phyloP scores from a whole-genome alignment of 495 filamentous ascomycete species.

The Lasiosphaeria miniovina region DNA sequence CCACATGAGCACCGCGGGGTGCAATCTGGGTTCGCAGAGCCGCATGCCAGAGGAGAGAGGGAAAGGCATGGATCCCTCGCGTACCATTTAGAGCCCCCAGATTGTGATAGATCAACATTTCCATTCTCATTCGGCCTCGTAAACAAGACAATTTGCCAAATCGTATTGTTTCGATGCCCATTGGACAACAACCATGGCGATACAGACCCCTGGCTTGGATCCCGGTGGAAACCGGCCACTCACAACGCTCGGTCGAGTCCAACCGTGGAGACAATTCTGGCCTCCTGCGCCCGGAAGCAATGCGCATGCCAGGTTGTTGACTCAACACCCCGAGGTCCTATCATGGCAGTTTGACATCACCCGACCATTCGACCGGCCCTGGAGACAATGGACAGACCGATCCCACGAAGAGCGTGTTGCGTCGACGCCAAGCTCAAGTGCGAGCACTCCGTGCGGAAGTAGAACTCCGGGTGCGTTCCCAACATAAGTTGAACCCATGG shows the following conservation, averaged over 20 bases:
- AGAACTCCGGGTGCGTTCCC: not conserved
- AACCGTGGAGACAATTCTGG: constrained; percentile 14
- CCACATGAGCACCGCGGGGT: no score
- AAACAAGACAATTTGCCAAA: no score
- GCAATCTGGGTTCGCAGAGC: no score
- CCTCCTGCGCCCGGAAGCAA: constrained; percentile 9
- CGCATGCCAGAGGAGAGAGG: no score
- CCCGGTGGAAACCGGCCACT: not conserved
- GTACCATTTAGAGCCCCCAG: no score
- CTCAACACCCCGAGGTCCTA: constrained; percentile 10
- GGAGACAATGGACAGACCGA: constrained; percentile 11
- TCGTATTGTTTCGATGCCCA: no score
- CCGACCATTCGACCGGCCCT: constrained; percentile 13
- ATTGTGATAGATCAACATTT: no score
- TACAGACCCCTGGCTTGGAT: not conserved
- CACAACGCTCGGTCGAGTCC: not conserved
- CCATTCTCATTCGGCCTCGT: no score
- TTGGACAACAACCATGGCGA: not conserved
- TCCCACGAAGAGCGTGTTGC: not conserved
- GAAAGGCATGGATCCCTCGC: no score
- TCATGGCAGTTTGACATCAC: constrained; percentile 12
- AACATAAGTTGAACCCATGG: not conserved
- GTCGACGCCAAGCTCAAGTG: not conserved
- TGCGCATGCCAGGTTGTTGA: not conserved
- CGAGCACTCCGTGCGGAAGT: not conserved